Evolutionary conservation across 441 rosid species (phyloP).

Genomic region (Raphanus hybrid): DNA sequence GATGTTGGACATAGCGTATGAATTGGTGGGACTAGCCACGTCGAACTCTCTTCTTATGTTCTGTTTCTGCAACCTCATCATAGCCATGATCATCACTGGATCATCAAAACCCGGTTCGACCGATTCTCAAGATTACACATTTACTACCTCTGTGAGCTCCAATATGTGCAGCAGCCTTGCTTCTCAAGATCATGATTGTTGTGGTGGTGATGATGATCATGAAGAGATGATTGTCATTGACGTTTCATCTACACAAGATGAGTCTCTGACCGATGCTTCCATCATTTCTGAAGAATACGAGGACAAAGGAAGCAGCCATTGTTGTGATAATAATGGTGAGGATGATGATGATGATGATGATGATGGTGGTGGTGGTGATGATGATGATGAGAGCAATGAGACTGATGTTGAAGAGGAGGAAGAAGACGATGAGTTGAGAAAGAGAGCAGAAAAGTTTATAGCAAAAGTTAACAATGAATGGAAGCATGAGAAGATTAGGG

Average conservation of each 20-base stretch:
- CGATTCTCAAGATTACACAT: constrained; percentile 33
- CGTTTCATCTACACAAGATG: constrained; percentile 23
- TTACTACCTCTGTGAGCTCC: constrained; percentile 9
- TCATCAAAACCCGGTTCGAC: constrained; percentile 44
- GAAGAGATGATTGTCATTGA: background rate
- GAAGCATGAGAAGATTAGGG: constrained; percentile 53
- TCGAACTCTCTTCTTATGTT: constrained; percentile 64
- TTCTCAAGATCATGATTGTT: constrained; percentile 9
- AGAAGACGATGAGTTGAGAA: constrained; percentile 57
- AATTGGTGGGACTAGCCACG: constrained; percentile 54
- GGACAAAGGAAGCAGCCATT: constrained; percentile 1
- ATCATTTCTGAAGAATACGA: constrained; percentile 23
- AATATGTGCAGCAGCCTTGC: background rate
- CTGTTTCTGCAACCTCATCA: constrained; percentile 70
- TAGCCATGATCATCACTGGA: constrained; percentile 54
- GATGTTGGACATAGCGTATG: constrained; percentile 54
- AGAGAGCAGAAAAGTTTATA: constrained; percentile 66
- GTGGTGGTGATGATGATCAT: constrained; percentile 32
- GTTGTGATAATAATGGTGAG: background rate
- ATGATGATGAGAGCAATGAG: background rate
- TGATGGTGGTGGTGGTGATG: too few species aligned
- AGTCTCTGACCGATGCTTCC: background rate
- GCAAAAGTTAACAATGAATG: constrained; percentile 59
- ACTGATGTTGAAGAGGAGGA: constrained; percentile 30
- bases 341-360: constrained; percentile 4